Evolutionary conservation across 129 eudicot species (phyloP).

Genomic region (Apium graveolens): DNA sequence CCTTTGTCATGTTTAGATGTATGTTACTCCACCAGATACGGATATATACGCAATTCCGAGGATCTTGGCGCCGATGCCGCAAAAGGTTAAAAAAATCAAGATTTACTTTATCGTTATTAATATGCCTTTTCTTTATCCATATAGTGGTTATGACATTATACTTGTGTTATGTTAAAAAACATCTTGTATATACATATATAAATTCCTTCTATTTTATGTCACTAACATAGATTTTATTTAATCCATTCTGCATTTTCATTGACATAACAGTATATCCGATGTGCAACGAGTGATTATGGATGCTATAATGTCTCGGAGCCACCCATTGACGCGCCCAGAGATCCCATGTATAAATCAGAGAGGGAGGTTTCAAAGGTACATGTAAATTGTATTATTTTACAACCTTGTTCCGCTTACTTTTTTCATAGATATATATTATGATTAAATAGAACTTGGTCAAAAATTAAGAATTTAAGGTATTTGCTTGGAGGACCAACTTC

Average conservation of each 20-base stretch:
- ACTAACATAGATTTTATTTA: neutral
- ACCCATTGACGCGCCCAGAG: constrained; percentile 95
- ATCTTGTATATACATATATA: neutral
- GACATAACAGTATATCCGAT: constrained; percentile 79
- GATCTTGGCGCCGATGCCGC: constrained; percentile 98
- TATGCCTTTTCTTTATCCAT: neutral
- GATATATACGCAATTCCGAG: constrained; percentile 86
- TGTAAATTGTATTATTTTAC: neutral
- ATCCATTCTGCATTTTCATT: constrained; percentile 8
- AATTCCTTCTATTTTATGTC: neutral
- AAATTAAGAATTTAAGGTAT: neutral
- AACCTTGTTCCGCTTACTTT: neutral
- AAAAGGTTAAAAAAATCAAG: constrained; percentile 48
- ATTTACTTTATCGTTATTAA: neutral
- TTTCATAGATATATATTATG: neutral
- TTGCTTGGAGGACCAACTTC: neutral
- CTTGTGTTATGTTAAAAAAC: neutral
- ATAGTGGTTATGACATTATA: neutral
- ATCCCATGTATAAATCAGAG: constrained; percentile 94
- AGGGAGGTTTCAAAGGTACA: constrained; percentile 71
- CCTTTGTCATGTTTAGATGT: constrained; percentile 62
- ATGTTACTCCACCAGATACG: constrained; percentile 98
- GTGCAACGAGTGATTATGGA: constrained; percentile 88
- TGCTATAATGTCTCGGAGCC: constrained; percentile 88
- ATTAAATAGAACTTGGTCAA: neutral